A percentile compares a stretch with the other conserved stretches of the same genome.
Evolutionary conservation across 2,329 filamentous ascomycete species (phyloP).

Genomic region (Beauveria caledonica): DNA sequence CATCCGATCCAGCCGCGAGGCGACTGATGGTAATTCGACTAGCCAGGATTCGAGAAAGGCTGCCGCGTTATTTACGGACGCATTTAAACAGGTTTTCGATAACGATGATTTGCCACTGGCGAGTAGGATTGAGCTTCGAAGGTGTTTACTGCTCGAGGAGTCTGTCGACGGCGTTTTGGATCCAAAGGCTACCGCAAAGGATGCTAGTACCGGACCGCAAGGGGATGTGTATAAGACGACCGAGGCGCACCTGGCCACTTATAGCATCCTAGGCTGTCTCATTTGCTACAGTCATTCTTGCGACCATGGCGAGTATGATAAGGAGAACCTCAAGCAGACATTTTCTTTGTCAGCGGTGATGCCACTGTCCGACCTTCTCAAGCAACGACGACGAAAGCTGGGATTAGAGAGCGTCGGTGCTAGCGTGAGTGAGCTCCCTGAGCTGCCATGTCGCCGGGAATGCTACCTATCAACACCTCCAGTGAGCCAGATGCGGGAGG

Average conservation of each 20-base stretch:
- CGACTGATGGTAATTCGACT: conserved; percentile 26
- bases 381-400: neutral
- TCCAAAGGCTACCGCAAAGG: conserved; percentile 44
- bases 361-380: neutral
- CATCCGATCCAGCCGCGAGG: conserved; percentile 38
- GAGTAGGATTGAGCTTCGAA: conserved; percentile 37
- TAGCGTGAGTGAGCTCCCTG: neutral
- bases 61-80: conserved; percentile 45
- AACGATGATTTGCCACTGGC: conserved; percentile 25
- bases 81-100: conserved; percentile 49
- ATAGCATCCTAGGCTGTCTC: conserved; percentile 48
- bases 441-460: neutral
- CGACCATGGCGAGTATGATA: conserved; percentile 52
- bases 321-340: conserved; percentile 42
- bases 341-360: conserved; percentile 34
- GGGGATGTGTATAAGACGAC: conserved; percentile 31
- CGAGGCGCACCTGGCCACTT: conserved; percentile 44
- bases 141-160: conserved; percentile 46
- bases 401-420: neutral
- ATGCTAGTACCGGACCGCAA: conserved; percentile 25
- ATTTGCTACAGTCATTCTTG: conserved; percentile 53
- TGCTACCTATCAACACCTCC: neutral
- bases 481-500: neutral
- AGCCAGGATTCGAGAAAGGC: conserved; percentile 32
- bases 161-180: conserved; percentile 46